Evolutionary conservation across 2,329 filamentous ascomycete species (phyloP).

Genomic region (Paracamarosporium sp.): DNA sequence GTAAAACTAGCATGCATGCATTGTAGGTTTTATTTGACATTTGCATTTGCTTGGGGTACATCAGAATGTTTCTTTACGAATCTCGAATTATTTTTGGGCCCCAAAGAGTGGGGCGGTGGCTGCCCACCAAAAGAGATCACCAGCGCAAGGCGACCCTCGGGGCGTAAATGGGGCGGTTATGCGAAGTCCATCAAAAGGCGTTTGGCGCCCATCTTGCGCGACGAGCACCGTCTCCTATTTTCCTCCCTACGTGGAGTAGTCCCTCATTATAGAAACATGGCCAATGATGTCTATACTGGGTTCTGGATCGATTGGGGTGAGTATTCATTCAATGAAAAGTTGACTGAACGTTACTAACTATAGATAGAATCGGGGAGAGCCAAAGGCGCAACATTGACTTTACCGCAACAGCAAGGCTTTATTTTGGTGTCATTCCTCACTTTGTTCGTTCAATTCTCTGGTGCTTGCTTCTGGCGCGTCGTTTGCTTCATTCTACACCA

Average conservation of each 20-base stretch:
- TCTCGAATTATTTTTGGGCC: background rate
- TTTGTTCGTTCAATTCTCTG: slow-evolving; percentile 26
- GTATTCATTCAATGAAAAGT: background rate
- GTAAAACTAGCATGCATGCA: no score
- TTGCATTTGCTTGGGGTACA: no score
- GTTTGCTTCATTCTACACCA: slow-evolving; percentile 30
- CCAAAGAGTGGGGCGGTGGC: background rate
- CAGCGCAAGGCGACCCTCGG: background rate
- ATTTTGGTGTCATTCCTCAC: slow-evolving; percentile 28
- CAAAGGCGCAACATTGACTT: slow-evolving; percentile 24
- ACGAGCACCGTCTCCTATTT: no score
- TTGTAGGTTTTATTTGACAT: no score
- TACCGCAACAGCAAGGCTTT: slow-evolving; percentile 17
- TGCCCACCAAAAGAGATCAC: background rate
- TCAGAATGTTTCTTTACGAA: no score
- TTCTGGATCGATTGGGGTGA: slow-evolving; percentile 25
- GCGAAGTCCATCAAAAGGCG: background rate
- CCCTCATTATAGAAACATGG: background rate
- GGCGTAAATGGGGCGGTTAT: background rate
- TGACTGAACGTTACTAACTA: background rate
- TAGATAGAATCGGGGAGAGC: slow-evolving; percentile 19
- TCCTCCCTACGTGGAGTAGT: background rate
- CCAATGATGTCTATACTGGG: slow-evolving; percentile 16
- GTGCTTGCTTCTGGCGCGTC: slow-evolving; percentile 26
- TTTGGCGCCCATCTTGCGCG: background rate